phyloP scores from a whole-genome alignment of 768 basidiomycete genomes.

The Boletus sp. region DNA sequence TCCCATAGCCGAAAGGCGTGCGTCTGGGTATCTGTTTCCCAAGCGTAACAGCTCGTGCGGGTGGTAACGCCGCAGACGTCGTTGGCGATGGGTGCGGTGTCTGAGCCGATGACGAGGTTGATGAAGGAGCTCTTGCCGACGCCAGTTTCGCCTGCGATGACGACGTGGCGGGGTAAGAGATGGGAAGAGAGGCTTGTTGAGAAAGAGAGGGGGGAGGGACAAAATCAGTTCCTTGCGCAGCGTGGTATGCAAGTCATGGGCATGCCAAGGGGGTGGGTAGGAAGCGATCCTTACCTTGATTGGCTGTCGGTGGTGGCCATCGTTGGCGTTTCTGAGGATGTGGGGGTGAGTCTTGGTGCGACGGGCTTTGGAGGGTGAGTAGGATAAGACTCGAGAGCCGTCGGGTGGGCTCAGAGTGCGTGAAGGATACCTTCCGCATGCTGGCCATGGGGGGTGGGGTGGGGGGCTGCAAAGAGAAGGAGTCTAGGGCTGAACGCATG shows the following conservation, averaged over 20 bases:
- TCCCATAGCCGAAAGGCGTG: conserved; percentile 25
- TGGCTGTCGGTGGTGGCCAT: conserved; percentile 9
- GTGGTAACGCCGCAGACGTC: conserved; percentile 23
- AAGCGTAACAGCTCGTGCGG: conserved; percentile 6
- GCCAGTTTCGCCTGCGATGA: conserved; percentile 24
- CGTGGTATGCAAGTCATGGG: neutral
- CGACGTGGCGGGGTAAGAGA: conserved; percentile 18
- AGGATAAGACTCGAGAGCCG: neutral
- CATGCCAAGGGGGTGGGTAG: neutral
- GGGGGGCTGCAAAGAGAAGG: neutral
- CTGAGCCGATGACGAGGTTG: conserved; percentile 17
- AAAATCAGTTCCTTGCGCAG: neutral
- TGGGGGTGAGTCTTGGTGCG: neutral
- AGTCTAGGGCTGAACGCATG: neutral
- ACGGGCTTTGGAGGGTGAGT: neutral
- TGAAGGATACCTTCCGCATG: neutral
- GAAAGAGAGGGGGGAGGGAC: neutral
- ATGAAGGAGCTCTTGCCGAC: conserved; percentile 28
- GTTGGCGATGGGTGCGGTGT: conserved; percentile 18
- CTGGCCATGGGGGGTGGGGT: neutral
- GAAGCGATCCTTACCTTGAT: conserved; percentile 5
- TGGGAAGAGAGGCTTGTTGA: neutral
- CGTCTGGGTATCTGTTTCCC: conserved; percentile 18
- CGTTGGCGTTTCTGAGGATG: neutral
- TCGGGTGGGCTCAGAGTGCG: neutral